Evolutionary conservation across 2,329 filamentous ascomycete species (phyloP), one percentile per base, ranked within the genome.

Genomic region (Orbilia ellipsospora): DNA sequence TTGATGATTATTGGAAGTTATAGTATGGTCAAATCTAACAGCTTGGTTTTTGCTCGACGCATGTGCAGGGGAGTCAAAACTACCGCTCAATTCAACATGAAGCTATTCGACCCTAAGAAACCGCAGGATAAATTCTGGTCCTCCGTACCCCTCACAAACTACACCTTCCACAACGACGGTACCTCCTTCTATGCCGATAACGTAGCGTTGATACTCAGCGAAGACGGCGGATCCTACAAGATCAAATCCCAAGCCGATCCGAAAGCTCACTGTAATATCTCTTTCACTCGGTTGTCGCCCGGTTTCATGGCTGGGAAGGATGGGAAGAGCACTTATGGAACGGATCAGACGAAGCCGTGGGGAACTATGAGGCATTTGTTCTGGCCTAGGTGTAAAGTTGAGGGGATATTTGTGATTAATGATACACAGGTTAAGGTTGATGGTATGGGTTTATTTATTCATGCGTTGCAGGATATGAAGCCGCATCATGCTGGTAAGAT

Each of bases 391-490:
- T 95, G 92, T 83, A 86, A 85, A 55, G 88, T 90, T 12, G 91
- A 94, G 83, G 95, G 95, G 61, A 70, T 73, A 16, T 72, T 72
- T 23, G 89, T 92, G 77, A 96, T 93, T 74, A 88, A 91, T 80
- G 89, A 92, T 40, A 92, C 93, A 56, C 88, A 91, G 44, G 86
- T 97, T 77, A 90, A 97, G 82, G 89, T 97, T 82, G 90, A 88
- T 80, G 94, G 94, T 69, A 88, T 86, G 77, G 93, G 90, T 36
- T 85, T 96, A 80, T 94, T 93, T 83, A 86, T 90, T 78, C 91
- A 95, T 82, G 94, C 93, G 48, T 85, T 98, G 60, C 95, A 98
- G 84, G 95, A 94, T 82, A 98, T 98, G 94, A 99, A 99, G 87
- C 95, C 95, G 48, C 95, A 99, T 83, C 96, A 99, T 82, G 92